Percentiles rank a stretch among this genome's conserved stretches.
Conservation (phyloP, 2,329 filamentous ascomycete species). For the Epichloe gansuensis region DNA sequence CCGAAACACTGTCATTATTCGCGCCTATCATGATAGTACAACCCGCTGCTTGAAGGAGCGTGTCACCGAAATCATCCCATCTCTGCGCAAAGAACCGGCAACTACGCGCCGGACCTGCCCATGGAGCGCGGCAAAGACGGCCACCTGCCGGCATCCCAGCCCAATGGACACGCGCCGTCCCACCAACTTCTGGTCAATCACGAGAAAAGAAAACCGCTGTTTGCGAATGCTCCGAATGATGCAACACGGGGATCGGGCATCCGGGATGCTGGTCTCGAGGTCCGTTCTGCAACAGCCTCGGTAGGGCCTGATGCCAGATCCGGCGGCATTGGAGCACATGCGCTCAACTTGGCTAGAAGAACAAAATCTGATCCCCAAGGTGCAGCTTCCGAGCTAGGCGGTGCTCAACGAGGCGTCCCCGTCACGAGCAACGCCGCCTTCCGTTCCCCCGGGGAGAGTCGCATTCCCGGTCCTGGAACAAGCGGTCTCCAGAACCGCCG, state of each 20-base stretch:
- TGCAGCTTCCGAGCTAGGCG: constrained; percentile 8
- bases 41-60: constrained; percentile 5
- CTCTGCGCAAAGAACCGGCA: background rate
- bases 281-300: background rate
- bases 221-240: constrained; percentile 15
- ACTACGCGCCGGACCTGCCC: background rate
- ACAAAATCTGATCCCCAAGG: constrained; percentile 14
- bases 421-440: constrained; percentile 11
- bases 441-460: constrained; percentile 18
- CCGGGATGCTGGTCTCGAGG: constrained; percentile 2
- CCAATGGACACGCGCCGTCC: background rate
- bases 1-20: background rate
- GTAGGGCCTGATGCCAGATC: constrained; percentile 3
- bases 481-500: constrained; percentile 17
- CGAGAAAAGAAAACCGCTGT: constrained; percentile 29
- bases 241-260: constrained; percentile 11
- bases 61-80: background rate
- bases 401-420: background rate
- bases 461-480: constrained; percentile 21
- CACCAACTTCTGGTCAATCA: constrained; percentile 25
- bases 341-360: constrained; percentile 8
- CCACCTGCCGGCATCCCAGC: background rate
- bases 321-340: background rate
- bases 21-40: constrained; percentile 3
- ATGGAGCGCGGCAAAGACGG: constrained; percentile 4